Conservation (phyloP, 768 basidiomycete species). For the Brasilioporus rufonigricans region DNA sequence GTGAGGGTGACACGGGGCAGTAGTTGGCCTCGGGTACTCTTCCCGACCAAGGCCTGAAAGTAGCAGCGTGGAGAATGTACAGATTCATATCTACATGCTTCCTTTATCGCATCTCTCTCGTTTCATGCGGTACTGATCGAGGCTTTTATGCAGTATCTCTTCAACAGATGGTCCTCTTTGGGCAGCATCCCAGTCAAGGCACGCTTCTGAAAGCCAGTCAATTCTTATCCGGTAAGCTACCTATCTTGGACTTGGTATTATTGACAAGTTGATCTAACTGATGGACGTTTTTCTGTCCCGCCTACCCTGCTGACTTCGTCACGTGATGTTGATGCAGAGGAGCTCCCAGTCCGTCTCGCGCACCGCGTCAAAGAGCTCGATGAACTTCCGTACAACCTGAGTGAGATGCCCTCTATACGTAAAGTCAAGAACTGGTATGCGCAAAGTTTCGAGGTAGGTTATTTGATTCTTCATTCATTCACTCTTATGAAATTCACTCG, state of each 20-base stretch:
- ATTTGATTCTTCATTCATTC: neutral
- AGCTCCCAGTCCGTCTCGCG: slow-evolving; percentile 90
- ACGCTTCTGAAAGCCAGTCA: slow-evolving; percentile 91
- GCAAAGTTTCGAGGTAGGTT: slow-evolving; percentile 89
- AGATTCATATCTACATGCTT: neutral
- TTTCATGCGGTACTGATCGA: slow-evolving; percentile 7
- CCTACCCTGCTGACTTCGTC: neutral
- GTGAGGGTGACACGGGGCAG: too few relatives aligned
- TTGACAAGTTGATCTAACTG: neutral
- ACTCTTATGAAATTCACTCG: neutral
- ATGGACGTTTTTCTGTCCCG: neutral
- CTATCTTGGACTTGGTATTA: neutral
- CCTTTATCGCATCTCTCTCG: neutral
- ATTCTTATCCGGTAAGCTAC: slow-evolving; percentile 70
- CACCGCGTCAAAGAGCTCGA: slow-evolving; percentile 97
- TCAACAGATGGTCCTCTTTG: slow-evolving; percentile 97
- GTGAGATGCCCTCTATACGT: slow-evolving; percentile 86
- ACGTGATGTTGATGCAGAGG: slow-evolving; percentile 49
- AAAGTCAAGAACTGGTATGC: slow-evolving; percentile 99
- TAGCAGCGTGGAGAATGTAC: too few relatives aligned
- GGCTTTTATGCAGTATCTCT: slow-evolving; percentile 63
- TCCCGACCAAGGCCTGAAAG: too few relatives aligned
- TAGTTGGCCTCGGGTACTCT: too few relatives aligned
- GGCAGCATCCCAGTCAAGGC: slow-evolving; percentile 93
- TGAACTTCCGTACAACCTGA: slow-evolving; percentile 87